Evolutionary conservation across 148 eudicot genomes (phyloP).

Genomic region (Vaccinium vitisidaea): DNA sequence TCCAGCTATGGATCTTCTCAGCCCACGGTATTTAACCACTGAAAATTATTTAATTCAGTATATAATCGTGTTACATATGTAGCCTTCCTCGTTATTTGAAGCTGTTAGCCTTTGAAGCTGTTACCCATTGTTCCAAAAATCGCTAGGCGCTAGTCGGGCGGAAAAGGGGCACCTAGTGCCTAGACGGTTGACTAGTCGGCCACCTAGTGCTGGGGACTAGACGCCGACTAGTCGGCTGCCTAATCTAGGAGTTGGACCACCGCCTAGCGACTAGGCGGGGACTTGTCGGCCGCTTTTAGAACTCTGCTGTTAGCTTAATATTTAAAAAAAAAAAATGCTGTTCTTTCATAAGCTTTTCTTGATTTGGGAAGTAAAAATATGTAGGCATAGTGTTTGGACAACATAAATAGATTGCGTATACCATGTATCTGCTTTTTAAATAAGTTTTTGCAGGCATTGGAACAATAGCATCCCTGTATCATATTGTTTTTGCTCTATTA

Average conservation of each 20-base stretch:
- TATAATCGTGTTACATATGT: neutral
- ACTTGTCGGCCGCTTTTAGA: too few species aligned
- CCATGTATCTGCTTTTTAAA: neutral
- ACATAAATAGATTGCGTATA: neutral
- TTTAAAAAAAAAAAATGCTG: neutral
- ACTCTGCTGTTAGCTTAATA: neutral
- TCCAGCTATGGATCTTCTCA: slow-evolving; percentile 63
- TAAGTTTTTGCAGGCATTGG: neutral
- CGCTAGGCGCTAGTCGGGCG: too few species aligned
- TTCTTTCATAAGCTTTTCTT: slow-evolving; percentile 1
- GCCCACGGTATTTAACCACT: slow-evolving; percentile 45
- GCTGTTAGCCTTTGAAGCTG: slow-evolving; percentile 7
- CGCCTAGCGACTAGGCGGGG: too few species aligned
- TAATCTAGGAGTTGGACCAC: too few species aligned
- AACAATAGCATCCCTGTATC: neutral
- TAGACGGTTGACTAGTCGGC: too few species aligned
- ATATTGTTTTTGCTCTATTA: neutral
- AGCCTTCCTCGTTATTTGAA: slow-evolving; percentile 1
- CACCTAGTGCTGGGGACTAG: too few species aligned
- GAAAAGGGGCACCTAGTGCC: too few species aligned
- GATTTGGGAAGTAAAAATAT: neutral
- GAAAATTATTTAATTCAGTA: neutral
- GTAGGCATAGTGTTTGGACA: neutral
- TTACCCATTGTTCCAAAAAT: neutral
- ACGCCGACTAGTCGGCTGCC: too few species aligned